These are phyloP conservation scores for Ogataea nakhonphanomensis DNA, from an alignment of 805 yeast genomes.

Conservation along the genomic window DNA sequence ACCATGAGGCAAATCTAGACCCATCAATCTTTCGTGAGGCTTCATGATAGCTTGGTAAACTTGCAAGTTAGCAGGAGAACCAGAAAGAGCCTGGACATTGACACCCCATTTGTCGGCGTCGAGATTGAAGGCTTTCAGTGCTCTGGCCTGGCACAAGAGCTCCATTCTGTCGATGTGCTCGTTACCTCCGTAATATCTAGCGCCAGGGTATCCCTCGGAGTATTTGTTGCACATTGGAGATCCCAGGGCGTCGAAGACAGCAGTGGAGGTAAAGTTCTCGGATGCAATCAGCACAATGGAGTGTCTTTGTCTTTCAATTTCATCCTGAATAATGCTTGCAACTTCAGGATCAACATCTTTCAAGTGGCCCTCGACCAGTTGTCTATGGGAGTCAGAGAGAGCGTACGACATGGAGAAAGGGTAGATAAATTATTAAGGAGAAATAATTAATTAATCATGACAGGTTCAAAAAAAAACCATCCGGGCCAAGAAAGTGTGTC, in stretches of 20 bases:
- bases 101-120: conserved; percentile 92
- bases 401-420: conserved; percentile 42
- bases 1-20: conserved; percentile 96
- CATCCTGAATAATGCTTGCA: conserved; percentile 68
- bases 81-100: conserved; percentile 93
- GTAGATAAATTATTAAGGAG: neutral
- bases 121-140: conserved; percentile 81
- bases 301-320: conserved; percentile 87
- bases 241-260: conserved; percentile 95
- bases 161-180: conserved; percentile 95
- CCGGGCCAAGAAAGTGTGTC: neutral
- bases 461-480: conserved; percentile 1
- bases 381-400: conserved; percentile 61
- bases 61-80: conserved; percentile 97
- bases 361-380: conserved; percentile 59
- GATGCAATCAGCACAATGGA: conserved; percentile 94
- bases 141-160: conserved; percentile 88
- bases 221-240: conserved; percentile 98
- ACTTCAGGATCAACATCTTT: conserved; percentile 76
- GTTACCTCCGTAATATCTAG: conserved; percentile 98
- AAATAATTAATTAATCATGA: conserved; percentile 5
- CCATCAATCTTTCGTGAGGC: conserved; percentile 97
- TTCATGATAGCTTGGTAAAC: conserved; percentile 94
- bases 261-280: conserved; percentile 93
- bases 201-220: conserved; percentile 99